Percentiles rank a stretch among this genome's conserved stretches.
phyloP scores from a whole-genome alignment of 2,329 filamentous ascomycete species.

The Xylariaceae sp. region DNA sequence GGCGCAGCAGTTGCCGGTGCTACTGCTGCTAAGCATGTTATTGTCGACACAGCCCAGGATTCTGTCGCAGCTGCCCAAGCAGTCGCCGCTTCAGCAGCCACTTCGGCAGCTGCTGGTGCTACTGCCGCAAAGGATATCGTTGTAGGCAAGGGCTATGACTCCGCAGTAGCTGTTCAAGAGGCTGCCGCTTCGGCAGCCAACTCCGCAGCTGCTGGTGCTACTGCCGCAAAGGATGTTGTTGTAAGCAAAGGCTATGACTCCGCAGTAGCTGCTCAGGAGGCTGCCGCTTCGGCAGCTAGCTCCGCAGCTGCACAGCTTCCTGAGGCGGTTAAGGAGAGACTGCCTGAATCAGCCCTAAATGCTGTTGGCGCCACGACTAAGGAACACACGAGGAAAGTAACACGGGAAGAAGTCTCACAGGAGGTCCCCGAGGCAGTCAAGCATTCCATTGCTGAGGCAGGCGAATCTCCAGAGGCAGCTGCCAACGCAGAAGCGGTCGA shows the following conservation, averaged over 20 bases:
- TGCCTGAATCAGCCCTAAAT: conserved; percentile 46
- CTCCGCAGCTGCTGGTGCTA: conserved; percentile 31
- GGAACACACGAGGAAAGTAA: conserved; percentile 38
- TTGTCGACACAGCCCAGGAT: conserved; percentile 36
- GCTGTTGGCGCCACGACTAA: conserved; percentile 40
- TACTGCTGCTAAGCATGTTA: conserved; percentile 37
- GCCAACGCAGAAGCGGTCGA: conserved; percentile 61
- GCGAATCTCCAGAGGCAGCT: conserved; percentile 64
- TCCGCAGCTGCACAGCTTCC: conserved; percentile 49
- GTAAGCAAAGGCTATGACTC: conserved; percentile 38
- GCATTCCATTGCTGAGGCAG: conserved; percentile 52
- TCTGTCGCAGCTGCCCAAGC: conserved; percentile 30
- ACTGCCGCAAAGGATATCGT: too few species aligned
- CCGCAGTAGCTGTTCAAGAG: too few species aligned
- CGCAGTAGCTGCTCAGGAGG: conserved; percentile 27
- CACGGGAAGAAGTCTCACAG: conserved; percentile 40
- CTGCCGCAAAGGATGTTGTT: conserved; percentile 37
- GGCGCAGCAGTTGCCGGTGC: conserved; percentile 31
- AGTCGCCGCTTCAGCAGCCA: conserved; percentile 27
- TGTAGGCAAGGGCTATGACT: too few species aligned
- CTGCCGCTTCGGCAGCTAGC: conserved; percentile 29
- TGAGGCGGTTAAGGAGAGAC: conserved; percentile 46
- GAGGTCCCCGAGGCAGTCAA: conserved; percentile 52
- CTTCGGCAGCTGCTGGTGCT: too few species aligned
- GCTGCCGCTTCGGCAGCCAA: conserved; percentile 39